Evolutionary conservation across 176 grass and related monocot genomes (phyloP).

Genomic region (Eremochloa ophiuroides): DNA sequence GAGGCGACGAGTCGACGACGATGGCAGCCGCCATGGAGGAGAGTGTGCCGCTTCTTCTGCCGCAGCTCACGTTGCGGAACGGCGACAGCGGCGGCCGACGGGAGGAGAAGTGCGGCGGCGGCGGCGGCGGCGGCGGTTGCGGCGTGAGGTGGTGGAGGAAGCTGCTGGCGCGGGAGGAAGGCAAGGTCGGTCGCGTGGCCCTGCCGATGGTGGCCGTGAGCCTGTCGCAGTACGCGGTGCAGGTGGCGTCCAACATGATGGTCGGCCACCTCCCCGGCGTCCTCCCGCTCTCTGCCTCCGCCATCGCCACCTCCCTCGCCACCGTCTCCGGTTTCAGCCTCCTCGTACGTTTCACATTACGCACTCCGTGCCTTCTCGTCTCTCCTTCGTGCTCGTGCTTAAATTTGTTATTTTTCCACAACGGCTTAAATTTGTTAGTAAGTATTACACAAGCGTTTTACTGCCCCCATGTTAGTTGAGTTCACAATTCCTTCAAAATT

Average conservation of each 20-base stretch:
- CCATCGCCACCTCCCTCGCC: slow-evolving; percentile 82
- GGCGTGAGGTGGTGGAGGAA: slow-evolving; percentile 18
- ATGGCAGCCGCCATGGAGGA: slow-evolving; percentile 17
- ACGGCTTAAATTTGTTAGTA: no score
- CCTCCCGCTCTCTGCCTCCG: slow-evolving; percentile 68
- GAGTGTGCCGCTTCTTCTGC: slow-evolving; percentile 21
- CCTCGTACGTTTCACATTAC: slow-evolving; percentile 49
- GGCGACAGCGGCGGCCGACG: not conserved
- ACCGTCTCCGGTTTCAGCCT: slow-evolving; percentile 89
- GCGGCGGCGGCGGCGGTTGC: slow-evolving; percentile 13
- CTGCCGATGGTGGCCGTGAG: slow-evolving; percentile 55
- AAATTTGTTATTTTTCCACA: not conserved
- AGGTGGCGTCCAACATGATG: slow-evolving; percentile 93
- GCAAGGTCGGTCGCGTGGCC: slow-evolving; percentile 43
- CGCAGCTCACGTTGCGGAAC: not conserved
- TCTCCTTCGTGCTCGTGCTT: not conserved
- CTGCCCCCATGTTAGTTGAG: not conserved
- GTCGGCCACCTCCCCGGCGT: slow-evolving; percentile 81
- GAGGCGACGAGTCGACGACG: not conserved
- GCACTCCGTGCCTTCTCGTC: not conserved
- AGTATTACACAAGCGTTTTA: not conserved
- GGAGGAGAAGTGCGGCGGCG: not conserved
- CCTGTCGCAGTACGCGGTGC: slow-evolving; percentile 57
- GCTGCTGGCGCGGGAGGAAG: slow-evolving; percentile 18
- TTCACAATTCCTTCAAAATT: not conserved